These are phyloP conservation scores for Astrocystis sublimbata DNA, from an alignment of 495 filamentous ascomycete species.

Conservation along the genomic window DNA sequence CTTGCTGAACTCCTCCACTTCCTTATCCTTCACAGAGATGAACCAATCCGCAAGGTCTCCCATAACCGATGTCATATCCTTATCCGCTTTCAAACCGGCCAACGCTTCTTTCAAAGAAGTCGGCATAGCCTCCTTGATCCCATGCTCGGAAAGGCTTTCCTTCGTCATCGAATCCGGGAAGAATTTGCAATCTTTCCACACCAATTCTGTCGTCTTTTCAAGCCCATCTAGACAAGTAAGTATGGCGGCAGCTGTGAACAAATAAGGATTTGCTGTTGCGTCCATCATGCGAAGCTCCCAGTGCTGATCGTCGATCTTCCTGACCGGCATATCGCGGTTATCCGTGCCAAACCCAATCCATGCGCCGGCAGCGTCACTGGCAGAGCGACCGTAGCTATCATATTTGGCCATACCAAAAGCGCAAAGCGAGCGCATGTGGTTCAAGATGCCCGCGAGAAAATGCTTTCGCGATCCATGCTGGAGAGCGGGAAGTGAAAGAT, in stretches of 20 bases:
- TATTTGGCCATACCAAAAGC: slow-evolving; percentile 4
- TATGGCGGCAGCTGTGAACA: background rate
- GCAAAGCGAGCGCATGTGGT: slow-evolving; percentile 1
- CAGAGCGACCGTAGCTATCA: background rate
- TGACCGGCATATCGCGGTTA: background rate
- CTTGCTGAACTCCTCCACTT: background rate
- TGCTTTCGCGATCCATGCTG: background rate
- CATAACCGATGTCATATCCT: background rate
- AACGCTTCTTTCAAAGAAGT: background rate
- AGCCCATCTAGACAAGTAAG: background rate
- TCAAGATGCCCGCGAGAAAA: background rate
- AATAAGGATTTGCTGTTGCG: background rate
- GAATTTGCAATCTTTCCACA: slow-evolving; percentile 3
- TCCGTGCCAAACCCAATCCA: slow-evolving; percentile 3
- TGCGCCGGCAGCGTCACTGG: background rate
- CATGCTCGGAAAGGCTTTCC: background rate
- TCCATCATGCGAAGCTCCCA: slow-evolving; percentile 6
- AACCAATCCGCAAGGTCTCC: background rate
- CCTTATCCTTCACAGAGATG: slow-evolving; percentile 3
- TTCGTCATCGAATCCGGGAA: background rate
- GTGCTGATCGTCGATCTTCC: background rate
- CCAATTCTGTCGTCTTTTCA: background rate
- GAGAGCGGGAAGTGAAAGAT: background rate
- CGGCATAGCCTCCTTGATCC: background rate
- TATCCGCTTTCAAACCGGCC: background rate